A percentile compares a stretch with the other conserved stretches of the same genome.
phyloP scores from a whole-genome alignment of 148 eudicot genomes.

The Dianthus caryophyllus region DNA sequence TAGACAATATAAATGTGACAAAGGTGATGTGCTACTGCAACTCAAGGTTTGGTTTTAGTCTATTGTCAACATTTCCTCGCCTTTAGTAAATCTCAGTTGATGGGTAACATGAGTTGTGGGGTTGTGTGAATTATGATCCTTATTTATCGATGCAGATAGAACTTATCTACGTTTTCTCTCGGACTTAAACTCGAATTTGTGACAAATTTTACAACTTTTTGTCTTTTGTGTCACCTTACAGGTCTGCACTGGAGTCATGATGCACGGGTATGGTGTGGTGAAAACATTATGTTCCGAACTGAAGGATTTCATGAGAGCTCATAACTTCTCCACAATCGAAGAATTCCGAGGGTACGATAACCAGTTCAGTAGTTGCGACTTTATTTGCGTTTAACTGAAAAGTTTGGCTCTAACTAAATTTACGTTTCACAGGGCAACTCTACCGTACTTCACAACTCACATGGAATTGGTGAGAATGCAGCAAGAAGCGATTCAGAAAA shows the following conservation, averaged over 20 bases:
- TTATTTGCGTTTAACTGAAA: neutral
- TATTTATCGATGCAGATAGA: too few relatives aligned
- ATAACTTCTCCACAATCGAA: constrained; percentile 86
- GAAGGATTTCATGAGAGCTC: constrained; percentile 86
- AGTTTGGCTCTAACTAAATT: constrained; percentile 8
- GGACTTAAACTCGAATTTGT: neutral
- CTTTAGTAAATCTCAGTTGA: neutral
- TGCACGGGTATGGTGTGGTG: constrained; percentile 90
- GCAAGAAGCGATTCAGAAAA: constrained; percentile 69
- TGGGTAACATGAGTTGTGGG: too few relatives aligned
- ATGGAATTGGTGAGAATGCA: constrained; percentile 80
- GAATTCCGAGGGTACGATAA: constrained; percentile 82
- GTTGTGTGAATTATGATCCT: too few relatives aligned
- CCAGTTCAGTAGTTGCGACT: neutral
- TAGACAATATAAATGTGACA: too few relatives aligned
- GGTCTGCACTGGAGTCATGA: constrained; percentile 99
- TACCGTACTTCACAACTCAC: constrained; percentile 90
- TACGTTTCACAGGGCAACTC: constrained; percentile 27
- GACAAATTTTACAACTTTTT: neutral
- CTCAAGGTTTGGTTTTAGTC: neutral
- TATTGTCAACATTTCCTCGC: neutral
- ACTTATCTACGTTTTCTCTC: neutral
- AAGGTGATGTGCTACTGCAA: neutral
- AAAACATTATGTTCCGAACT: constrained; percentile 83
- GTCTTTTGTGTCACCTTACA: constrained; percentile 26